These are phyloP conservation scores for Leccinum aurantiacum DNA, from an alignment of 768 basidiomycete species.

Conservation along the genomic window DNA sequence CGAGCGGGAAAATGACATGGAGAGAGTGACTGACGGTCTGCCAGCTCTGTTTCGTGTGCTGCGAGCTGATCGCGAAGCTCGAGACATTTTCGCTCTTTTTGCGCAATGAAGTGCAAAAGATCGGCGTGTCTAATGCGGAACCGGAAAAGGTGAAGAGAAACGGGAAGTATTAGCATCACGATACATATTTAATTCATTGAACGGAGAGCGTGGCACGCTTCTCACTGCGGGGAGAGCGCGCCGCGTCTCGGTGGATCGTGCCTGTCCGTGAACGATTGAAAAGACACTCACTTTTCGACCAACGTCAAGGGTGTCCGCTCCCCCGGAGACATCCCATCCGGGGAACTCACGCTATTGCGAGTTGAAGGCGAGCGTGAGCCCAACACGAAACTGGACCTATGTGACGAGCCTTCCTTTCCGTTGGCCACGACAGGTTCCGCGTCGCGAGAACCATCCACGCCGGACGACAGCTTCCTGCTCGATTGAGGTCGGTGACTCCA, in stretches of 20 bases:
- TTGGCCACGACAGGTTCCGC: slow-evolving; percentile 2
- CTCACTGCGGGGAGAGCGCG: not conserved
- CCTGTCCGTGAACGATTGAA: not conserved
- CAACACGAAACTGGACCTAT: slow-evolving; percentile 22
- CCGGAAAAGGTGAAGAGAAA: not conserved
- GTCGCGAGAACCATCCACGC: slow-evolving; percentile 2
- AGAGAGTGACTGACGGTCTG: slow-evolving; percentile 46
- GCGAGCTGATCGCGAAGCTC: slow-evolving; percentile 76
- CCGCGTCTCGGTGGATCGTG: not conserved
- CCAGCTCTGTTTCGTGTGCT: slow-evolving; percentile 69
- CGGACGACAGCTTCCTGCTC: slow-evolving; percentile 5
- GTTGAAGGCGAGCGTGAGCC: slow-evolving; percentile 16
- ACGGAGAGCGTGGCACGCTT: not conserved
- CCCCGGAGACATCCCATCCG: slow-evolving; percentile 7
- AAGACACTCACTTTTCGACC: slow-evolving; percentile 62
- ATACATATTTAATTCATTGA: not conserved
- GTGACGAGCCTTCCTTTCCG: slow-evolving; percentile 15
- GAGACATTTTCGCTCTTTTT: slow-evolving; percentile 82
- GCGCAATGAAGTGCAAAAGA: slow-evolving; percentile 79
- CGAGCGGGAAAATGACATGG: not conserved
- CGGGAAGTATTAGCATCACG: not conserved
- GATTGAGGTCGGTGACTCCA: slow-evolving; percentile 14
- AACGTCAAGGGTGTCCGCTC: slow-evolving; percentile 55
- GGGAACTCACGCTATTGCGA: slow-evolving; percentile 20
- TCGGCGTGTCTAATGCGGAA: slow-evolving; percentile 63